Evolutionary conservation across 2,329 filamentous ascomycete species (phyloP).

Genomic region (Epichloe brachyelytri): DNA sequence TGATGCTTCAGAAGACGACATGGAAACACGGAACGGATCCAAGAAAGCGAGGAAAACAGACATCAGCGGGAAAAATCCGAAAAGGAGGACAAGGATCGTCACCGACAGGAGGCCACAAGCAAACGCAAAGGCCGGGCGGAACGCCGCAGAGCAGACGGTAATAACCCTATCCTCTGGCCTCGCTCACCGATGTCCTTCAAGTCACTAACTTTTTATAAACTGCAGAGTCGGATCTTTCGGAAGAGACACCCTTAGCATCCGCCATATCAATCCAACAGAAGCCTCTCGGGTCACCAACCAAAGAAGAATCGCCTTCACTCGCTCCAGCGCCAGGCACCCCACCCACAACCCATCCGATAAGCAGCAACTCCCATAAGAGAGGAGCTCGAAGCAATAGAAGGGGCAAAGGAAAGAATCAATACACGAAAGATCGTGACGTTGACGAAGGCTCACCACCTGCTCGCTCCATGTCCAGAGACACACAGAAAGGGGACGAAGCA

Average conservation of each 20-base stretch:
- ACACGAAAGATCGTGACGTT: conserved; percentile 60
- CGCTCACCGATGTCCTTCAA: background rate
- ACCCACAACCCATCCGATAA: conserved; percentile 30
- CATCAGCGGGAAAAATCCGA: conserved; percentile 51
- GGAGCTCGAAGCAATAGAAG: conserved; percentile 50
- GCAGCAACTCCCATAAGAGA: conserved; percentile 42
- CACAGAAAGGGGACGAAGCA: conserved; percentile 25
- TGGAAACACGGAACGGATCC: conserved; percentile 32
- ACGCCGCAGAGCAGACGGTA: conserved; percentile 70
- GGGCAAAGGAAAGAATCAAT: conserved; percentile 66
- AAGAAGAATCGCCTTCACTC: conserved; percentile 16
- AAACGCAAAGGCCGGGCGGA: conserved; percentile 75
- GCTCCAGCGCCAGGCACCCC: conserved; percentile 26
- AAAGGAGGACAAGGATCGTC: conserved; percentile 62
- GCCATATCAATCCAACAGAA: conserved; percentile 16
- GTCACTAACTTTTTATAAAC: background rate
- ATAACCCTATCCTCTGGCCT: background rate
- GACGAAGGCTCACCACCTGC: conserved; percentile 46
- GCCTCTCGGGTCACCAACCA: conserved; percentile 16
- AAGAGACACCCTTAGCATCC: conserved; percentile 46
- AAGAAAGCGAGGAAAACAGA: conserved; percentile 52
- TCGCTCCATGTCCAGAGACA: conserved; percentile 40
- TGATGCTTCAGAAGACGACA: conserved; percentile 64
- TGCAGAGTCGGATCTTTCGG: conserved; percentile 58
- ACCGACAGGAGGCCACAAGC: conserved; percentile 59